A percentile compares a stretch with the other conserved stretches of the same genome.
Evolutionary conservation across 75 land plant genomes (phyloP).

Genomic region (Selaginella tamariscina): DNA sequence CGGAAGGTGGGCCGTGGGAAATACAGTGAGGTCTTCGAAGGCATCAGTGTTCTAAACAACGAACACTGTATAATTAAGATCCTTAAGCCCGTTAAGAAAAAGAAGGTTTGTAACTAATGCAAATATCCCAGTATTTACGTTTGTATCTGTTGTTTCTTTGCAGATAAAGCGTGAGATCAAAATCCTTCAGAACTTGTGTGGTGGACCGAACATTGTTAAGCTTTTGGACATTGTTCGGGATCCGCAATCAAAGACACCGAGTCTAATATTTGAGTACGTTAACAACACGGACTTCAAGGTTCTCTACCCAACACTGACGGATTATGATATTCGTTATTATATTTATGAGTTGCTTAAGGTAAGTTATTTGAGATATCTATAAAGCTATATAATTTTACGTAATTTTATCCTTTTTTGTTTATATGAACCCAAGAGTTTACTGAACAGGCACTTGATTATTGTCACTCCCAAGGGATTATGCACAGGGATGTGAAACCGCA

Average conservation of each 20-base stretch:
- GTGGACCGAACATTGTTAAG: slow-evolving; percentile 75
- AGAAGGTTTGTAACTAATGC: slow-evolving; percentile 41
- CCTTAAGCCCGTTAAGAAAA: slow-evolving; percentile 73
- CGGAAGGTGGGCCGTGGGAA: slow-evolving; percentile 67
- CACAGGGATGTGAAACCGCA: slow-evolving; percentile 89
- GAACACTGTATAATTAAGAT: slow-evolving; percentile 69
- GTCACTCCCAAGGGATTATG: slow-evolving; percentile 89
- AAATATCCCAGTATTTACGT: neutral
- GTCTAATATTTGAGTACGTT: slow-evolving; percentile 73
- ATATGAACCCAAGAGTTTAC: too few species aligned
- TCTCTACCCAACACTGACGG: slow-evolving; percentile 69
- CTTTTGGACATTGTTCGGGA: slow-evolving; percentile 75
- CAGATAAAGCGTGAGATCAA: slow-evolving; percentile 83
- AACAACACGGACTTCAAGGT: slow-evolving; percentile 82
- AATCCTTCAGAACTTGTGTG: slow-evolving; percentile 74
- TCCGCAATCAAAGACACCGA: slow-evolving; percentile 76
- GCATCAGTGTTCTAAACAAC: slow-evolving; percentile 34
- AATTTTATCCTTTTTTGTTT: neutral
- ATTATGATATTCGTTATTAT: slow-evolving; percentile 79
- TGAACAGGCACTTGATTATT: slow-evolving; percentile 76
- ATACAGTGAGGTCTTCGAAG: slow-evolving; percentile 77
- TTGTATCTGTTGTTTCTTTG: slow-evolving; percentile 12
- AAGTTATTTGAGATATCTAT: neutral
- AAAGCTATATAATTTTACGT: neutral
- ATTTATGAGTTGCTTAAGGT: slow-evolving; percentile 83